Percentiles rank a stretch among this genome's conserved stretches.
Conservation (phyloP, 129 eudicot genomes). For the Tagetes erecta region DNA sequence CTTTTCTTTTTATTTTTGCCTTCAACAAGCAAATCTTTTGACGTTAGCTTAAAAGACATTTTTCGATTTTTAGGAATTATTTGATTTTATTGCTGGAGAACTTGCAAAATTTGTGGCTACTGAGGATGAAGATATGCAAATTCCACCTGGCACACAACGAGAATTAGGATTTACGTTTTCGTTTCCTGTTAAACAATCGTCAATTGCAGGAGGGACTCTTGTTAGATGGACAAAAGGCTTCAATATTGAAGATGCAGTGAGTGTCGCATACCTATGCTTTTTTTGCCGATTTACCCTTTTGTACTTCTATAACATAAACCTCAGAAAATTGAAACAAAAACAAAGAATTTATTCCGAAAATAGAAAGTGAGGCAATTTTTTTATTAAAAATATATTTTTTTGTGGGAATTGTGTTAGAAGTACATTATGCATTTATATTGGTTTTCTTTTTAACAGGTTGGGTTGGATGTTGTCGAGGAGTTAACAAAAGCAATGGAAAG, state of each 20-base stretch:
- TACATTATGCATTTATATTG: slow-evolving; percentile 8
- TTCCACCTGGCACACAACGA: slow-evolving; percentile 68
- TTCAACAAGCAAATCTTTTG: background rate
- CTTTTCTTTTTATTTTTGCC: background rate
- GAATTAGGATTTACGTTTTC: slow-evolving; percentile 98
- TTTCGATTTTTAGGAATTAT: slow-evolving; percentile 53
- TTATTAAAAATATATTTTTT: background rate
- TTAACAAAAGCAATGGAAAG: slow-evolving; percentile 70
- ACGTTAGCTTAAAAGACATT: background rate
- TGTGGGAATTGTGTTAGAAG: background rate
- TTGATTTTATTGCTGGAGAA: slow-evolving; percentile 82
- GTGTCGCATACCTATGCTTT: slow-evolving; percentile 20
- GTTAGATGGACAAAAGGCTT: slow-evolving; percentile 96
- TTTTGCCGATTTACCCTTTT: slow-evolving; percentile 8
- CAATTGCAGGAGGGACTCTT: slow-evolving; percentile 83
- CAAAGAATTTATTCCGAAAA: background rate
- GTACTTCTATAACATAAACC: background rate
- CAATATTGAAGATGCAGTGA: slow-evolving; percentile 78
- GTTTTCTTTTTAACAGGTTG: slow-evolving; percentile 42
- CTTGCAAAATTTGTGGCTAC: slow-evolving; percentile 87
- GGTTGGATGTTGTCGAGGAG: slow-evolving; percentile 68
- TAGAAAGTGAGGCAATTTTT: background rate
- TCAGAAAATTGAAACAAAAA: background rate
- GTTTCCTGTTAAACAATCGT: slow-evolving; percentile 82
- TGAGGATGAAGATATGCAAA: slow-evolving; percentile 76